Percentiles rank a stretch among this genome's conserved stretches.
phyloP scores from a whole-genome alignment of 202 grass and related monocot species.

The Schoenoplectus tabernaemontani region DNA sequence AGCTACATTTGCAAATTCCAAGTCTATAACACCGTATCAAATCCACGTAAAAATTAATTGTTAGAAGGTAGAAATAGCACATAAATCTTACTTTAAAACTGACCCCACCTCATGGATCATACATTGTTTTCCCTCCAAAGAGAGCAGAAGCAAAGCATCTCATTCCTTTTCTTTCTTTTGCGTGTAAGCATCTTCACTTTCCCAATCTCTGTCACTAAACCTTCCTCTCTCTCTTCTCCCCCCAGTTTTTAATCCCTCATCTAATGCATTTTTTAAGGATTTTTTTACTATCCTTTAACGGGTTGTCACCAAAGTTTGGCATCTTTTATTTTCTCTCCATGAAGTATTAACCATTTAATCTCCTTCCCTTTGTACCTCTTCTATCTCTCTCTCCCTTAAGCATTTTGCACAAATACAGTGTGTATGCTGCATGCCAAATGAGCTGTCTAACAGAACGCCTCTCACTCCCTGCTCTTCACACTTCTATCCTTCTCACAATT shows the following conservation, averaged over 20 bases:
- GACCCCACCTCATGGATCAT: background rate
- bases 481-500: background rate
- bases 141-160: slow-evolving; percentile 66
- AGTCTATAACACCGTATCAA: background rate
- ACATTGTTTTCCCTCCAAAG: slow-evolving; percentile 42
- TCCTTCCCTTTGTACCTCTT: slow-evolving; percentile 18
- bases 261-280: slow-evolving; percentile 22
- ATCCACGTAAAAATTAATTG: background rate
- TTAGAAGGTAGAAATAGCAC: background rate
- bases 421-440: slow-evolving; percentile 18
- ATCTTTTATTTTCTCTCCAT: slow-evolving; percentile 19
- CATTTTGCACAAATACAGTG: slow-evolving; percentile 21
- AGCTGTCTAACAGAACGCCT: slow-evolving; percentile 17
- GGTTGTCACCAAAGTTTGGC: slow-evolving; percentile 18
- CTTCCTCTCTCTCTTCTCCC: background rate
- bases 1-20: slow-evolving; percentile 5
- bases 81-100: slow-evolving; percentile 16
- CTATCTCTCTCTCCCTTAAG: slow-evolving; percentile 5
- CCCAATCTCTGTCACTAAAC: slow-evolving; percentile 7
- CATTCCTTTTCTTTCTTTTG: slow-evolving; percentile 35
- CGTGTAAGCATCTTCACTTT: slow-evolving; percentile 52
- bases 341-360: background rate
- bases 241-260: slow-evolving; percentile 4
- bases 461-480: background rate
- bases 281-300: slow-evolving; percentile 20